A percentile compares a stretch with the other conserved stretches of the same genome.
phyloP scores from a whole-genome alignment of 2,329 filamentous ascomycete genomes.

The Elsinoe batatas region DNA sequence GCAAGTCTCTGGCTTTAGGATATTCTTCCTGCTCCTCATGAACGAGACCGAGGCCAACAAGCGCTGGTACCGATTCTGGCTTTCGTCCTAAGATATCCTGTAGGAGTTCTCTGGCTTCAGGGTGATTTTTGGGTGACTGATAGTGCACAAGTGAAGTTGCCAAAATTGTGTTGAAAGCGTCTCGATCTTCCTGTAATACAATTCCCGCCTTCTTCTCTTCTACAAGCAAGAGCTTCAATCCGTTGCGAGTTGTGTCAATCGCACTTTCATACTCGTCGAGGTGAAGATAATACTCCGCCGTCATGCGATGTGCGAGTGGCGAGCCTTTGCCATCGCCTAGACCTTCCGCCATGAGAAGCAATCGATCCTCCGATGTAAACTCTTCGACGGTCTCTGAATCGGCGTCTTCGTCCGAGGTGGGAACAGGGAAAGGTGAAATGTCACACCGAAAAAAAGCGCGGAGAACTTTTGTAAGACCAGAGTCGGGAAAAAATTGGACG shows the following conservation, averaged over 20 bases:
- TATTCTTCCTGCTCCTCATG: slow-evolving; percentile 91
- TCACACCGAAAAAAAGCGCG: slow-evolving; percentile 73
- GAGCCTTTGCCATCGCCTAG: slow-evolving; percentile 49
- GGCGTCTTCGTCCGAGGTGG: slow-evolving; percentile 31
- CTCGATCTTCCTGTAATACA: slow-evolving; percentile 56
- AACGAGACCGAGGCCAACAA: slow-evolving; percentile 85
- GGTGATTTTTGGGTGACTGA: slow-evolving; percentile 80
- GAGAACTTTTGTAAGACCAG: slow-evolving; percentile 71
- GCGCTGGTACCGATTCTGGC: slow-evolving; percentile 62
- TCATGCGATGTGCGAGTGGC: slow-evolving; percentile 69
- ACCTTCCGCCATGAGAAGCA: slow-evolving; percentile 64
- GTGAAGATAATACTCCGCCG: slow-evolving; percentile 72
- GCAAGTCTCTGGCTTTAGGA: slow-evolving; percentile 66
- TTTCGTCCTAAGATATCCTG: slow-evolving; percentile 70
- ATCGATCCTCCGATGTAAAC: slow-evolving; percentile 64
- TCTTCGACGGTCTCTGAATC: slow-evolving; percentile 47
- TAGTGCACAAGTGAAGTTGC: slow-evolving; percentile 85
- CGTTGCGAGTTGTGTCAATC: slow-evolving; percentile 70
- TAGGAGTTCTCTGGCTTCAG: slow-evolving; percentile 79
- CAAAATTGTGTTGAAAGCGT: slow-evolving; percentile 66
- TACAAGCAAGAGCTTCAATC: slow-evolving; percentile 49
- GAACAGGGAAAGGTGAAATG: slow-evolving; percentile 76
- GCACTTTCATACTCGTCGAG: slow-evolving; percentile 77
- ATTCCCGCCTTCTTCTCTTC: slow-evolving; percentile 61
- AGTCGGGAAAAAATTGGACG: slow-evolving; percentile 71